These are phyloP conservation scores for Entomortierella lignicola DNA, from an alignment of 192 early-diverging fungal species.

Conservation along the genomic window DNA sequence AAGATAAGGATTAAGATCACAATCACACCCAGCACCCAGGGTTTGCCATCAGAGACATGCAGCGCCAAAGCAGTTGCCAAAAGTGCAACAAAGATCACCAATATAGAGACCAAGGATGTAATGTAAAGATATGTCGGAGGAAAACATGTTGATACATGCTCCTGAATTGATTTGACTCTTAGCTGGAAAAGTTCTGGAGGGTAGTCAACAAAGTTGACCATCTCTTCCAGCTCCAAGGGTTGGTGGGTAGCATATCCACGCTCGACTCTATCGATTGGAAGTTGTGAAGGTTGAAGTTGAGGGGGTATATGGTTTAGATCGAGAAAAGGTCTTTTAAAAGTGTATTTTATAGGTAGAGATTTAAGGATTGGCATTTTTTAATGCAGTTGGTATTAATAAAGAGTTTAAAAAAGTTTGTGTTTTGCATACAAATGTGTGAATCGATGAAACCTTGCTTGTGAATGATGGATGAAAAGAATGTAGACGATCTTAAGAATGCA, in stretches of 20 bases:
- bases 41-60: conserved; percentile 36
- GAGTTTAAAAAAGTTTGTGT: no score
- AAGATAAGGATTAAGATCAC: conserved; percentile 31
- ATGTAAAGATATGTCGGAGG: conserved; percentile 33
- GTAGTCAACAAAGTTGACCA: conserved; percentile 18
- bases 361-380: no score
- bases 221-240: not conserved
- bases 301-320: not conserved
- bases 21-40: conserved; percentile 45
- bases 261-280: conserved; percentile 5
- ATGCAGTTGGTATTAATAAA: no score
- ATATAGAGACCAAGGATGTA: conserved; percentile 12
- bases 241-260: conserved; percentile 16
- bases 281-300: not conserved
- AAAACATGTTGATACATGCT: conserved; percentile 12
- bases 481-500: no score
- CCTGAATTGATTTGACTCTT: conserved; percentile 17
- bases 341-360: conserved; percentile 25
- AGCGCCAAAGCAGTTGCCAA: conserved; percentile 15
- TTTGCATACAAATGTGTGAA: no score
- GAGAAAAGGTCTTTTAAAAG: conserved; percentile 20
- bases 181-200: conserved; percentile 32
- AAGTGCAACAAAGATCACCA: conserved; percentile 9
- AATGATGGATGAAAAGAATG: no score
- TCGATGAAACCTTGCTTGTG: no score